phyloP scores from a whole-genome alignment of 1,284 basidiomycete species.

The Vanrija humicola region DNA sequence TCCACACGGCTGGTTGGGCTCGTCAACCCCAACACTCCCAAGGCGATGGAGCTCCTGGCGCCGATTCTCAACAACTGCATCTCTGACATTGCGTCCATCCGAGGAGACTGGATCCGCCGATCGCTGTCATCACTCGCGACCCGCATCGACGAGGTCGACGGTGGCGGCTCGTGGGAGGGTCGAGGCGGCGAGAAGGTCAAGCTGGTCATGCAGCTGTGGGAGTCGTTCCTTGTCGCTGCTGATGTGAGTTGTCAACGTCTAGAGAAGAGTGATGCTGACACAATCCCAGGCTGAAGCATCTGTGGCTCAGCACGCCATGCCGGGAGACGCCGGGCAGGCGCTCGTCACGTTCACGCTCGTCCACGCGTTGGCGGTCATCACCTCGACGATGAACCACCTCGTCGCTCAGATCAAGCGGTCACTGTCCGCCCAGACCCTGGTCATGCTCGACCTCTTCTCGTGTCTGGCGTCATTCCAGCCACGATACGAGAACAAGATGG shows the following conservation, averaged over 20 bases:
- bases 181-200: slow-evolving; percentile 36
- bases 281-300: slow-evolving; percentile 39
- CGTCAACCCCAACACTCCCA: slow-evolving; percentile 21
- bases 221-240: slow-evolving; percentile 31
- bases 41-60: slow-evolving; percentile 23
- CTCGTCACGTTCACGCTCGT: slow-evolving; percentile 30
- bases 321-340: slow-evolving; percentile 25
- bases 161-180: slow-evolving; percentile 31
- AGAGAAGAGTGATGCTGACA: not conserved
- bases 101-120: slow-evolving; percentile 36
- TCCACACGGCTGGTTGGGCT: slow-evolving; percentile 19
- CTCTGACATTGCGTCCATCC: slow-evolving; percentile 19
- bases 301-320: slow-evolving; percentile 37
- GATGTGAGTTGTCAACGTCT: slow-evolving; percentile 28
- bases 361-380: slow-evolving; percentile 19
- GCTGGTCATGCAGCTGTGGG: slow-evolving; percentile 29
- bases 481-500: slow-evolving; percentile 30
- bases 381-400: slow-evolving; percentile 29
- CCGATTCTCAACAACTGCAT: slow-evolving; percentile 31
- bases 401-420: slow-evolving; percentile 37
- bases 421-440: slow-evolving; percentile 36
- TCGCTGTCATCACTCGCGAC: slow-evolving; percentile 21
- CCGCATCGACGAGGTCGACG: slow-evolving; percentile 36
- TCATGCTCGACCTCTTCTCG: slow-evolving; percentile 43
- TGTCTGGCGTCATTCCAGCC: slow-evolving; percentile 25